A percentile compares a stretch with the other conserved stretches of the same genome.
Evolutionary conservation across 2,329 filamentous ascomycete genomes (phyloP).

Genomic region (Ascomycota sp.): DNA sequence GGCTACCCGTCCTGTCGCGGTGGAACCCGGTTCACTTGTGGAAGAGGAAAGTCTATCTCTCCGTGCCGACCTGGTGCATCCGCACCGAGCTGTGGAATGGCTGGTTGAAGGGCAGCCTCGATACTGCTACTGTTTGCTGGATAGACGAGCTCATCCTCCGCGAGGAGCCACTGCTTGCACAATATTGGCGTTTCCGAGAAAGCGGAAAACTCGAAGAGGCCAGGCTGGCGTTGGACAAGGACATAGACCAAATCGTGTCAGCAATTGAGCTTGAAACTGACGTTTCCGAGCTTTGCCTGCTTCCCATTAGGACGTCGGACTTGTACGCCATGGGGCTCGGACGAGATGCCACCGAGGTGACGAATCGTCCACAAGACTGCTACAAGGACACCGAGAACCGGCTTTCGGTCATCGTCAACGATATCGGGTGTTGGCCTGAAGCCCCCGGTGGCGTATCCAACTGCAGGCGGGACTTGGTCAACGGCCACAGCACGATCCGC

Average conservation of each 20-base stretch:
- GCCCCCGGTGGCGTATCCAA: constrained; percentile 31
- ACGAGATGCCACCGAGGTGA: constrained; percentile 18
- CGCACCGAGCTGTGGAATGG: constrained; percentile 26
- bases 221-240: constrained; percentile 17
- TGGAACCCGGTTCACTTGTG: constrained; percentile 7
- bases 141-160: constrained; percentile 26
- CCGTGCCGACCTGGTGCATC: constrained; percentile 21
- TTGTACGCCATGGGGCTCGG: constrained; percentile 19
- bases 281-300: constrained; percentile 14
- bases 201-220: constrained; percentile 19
- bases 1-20: constrained; percentile 5
- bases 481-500: constrained; percentile 27
- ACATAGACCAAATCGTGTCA: constrained; percentile 14
- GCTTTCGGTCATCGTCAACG: constrained; percentile 27
- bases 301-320: constrained; percentile 17
- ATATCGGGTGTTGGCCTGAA: constrained; percentile 30
- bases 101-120: constrained; percentile 23
- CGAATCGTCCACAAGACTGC: constrained; percentile 16
- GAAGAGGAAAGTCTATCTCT: constrained; percentile 10
- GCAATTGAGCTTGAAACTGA: constrained; percentile 17
- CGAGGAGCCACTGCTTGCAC: constrained; percentile 19
- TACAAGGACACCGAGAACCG: constrained; percentile 23
- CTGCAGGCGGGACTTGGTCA: constrained; percentile 30
- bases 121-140: constrained; percentile 25
- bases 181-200: constrained; percentile 23